Base-by-base conservation (phyloP, 176 grass and related monocot species). In the Cocos nucifera region DNA sequence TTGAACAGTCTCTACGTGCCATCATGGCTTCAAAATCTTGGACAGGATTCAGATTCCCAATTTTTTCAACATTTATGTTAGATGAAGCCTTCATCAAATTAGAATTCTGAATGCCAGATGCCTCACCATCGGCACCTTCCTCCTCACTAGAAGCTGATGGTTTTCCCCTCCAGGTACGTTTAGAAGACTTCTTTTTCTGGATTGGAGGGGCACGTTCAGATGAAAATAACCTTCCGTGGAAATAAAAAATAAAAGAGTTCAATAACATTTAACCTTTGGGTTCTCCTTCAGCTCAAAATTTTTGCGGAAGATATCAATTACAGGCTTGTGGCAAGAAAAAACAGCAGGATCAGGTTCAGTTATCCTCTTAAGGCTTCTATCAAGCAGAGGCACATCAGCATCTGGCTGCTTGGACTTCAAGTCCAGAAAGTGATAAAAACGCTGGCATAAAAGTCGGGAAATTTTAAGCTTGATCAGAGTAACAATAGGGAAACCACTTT, bases 11-110 rank as follows among this genome's bases (percentile, higher is more conserved):
- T 76, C 91, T 90, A 54, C 85, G 67, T 75, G 80, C 35, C 72
- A 96, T 85, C 78, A 97, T 88, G 63, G 81, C 69, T 71, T 88
- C 87, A 63, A 90, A 97, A 90, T 90, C 92, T 75, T 90, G 49
- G 48, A 97, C 71, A 18, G 81, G 87, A 76, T 90, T 82, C 60
- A 53, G 23, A 85, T 90, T 78, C 54, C 83, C 76, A 44, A 90
- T 85, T 60, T 63, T 78, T 67, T 78, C 77, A 17, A 49, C 35
- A 6, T 75, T 79, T 52, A 64, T 57, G 59, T 30, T 54, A 77
- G 69, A 54, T 62, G 55, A 74, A 29, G 71, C 64, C 63, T 81
- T 74, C 66, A 67, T 20, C 18, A 73, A 32, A 68, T 75, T 83
- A 65, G 56, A 54, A 73, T 69, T 72, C 61, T 66, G 64, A 59